Percentiles rank a stretch among this genome's conserved stretches.
These are phyloP conservation scores for Trichoderma endophyticum DNA, from an alignment of 2,329 filamentous ascomycete species.

Conservation along the genomic window DNA sequence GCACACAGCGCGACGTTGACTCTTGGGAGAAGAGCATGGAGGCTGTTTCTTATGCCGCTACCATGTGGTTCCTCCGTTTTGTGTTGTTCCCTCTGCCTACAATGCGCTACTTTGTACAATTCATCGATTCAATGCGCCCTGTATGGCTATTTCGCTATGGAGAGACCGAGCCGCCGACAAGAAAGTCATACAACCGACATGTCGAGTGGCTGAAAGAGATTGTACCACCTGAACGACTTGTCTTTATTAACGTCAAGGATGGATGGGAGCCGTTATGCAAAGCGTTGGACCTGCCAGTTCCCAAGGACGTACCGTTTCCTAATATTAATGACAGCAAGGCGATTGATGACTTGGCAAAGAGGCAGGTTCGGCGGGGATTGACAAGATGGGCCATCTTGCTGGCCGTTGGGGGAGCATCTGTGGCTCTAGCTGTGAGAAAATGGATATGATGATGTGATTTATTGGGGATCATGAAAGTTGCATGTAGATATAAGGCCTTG, in stretches of 20 bases:
- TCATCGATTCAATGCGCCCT: not conserved
- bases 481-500: too few species aligned
- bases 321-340: constrained; percentile 16
- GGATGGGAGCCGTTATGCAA: not conserved
- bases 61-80: constrained; percentile 22
- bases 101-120: constrained; percentile 20
- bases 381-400: not conserved
- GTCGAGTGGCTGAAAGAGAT: not conserved
- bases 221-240: not conserved
- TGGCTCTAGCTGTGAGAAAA: not conserved
- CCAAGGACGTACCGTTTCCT: constrained; percentile 8
- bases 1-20: constrained; percentile 22
- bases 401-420: not conserved
- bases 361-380: not conserved
- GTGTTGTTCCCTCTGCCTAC: constrained; percentile 22
- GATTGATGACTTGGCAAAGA: not conserved
- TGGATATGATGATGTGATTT: not conserved
- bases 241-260: not conserved
- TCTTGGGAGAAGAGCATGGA: constrained; percentile 24
- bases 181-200: constrained; percentile 16
- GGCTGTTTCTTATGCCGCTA: not conserved
- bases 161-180: constrained; percentile 4
- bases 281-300: constrained; percentile 1
- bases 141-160: constrained; percentile 14
- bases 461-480: too few species aligned